Base-by-base conservation (phyloP, 2,329 filamentous ascomycete genomes). In the Sporothrix luriei region DNA sequence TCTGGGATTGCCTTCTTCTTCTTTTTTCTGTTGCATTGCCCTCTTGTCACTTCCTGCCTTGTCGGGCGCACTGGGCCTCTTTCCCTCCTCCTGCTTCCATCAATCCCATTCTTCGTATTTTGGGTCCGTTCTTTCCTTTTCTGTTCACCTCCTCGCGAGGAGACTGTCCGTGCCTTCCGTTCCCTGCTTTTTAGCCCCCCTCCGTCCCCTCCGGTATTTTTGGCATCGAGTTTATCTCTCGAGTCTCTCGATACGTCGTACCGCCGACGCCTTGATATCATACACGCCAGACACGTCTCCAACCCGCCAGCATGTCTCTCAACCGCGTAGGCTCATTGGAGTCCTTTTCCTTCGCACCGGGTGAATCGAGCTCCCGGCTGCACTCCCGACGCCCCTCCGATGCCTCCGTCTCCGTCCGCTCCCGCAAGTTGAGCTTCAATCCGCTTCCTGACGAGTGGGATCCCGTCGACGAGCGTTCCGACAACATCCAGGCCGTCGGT, bases 401-500 rank as follows among this genome's bases (percentile, higher is more conserved):
- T 73, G 80, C 82, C 40, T 84, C 83, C n/a, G 55, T 59, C 49
- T 71, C 70, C 9, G 77, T 82, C 21, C 81, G 83, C 40, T 80
- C 82, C 13, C 80, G 82, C 64, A 83, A 82, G 70, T 78, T 87
- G 61, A 85, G 79, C 73, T 87, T 87, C 76, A 87, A 85, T 74
- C 84, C 84, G 9, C 76, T 87, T 24, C 84, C 84, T 4, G 82
- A 85, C 68, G 80, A 81, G 70, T 85, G 83, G 81, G 80, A 85
- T 74, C 81, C 83, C 40, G 76, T 79, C 4, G 76, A 78, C 49
- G 74, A 77, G 64, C 78, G 78, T 19, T 74, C 79, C n/a, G 79
- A 82, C 40, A 79, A 80, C 69, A 77, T 79, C n/a, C 80, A 83
- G 64, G 80, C 83, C 5, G 79, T 86, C 11, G 82, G 83, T 4